These are phyloP conservation scores for Biscogniauxia mediterranea DNA, from an alignment of 2,329 filamentous ascomycete species.

Conservation along the genomic window DNA sequence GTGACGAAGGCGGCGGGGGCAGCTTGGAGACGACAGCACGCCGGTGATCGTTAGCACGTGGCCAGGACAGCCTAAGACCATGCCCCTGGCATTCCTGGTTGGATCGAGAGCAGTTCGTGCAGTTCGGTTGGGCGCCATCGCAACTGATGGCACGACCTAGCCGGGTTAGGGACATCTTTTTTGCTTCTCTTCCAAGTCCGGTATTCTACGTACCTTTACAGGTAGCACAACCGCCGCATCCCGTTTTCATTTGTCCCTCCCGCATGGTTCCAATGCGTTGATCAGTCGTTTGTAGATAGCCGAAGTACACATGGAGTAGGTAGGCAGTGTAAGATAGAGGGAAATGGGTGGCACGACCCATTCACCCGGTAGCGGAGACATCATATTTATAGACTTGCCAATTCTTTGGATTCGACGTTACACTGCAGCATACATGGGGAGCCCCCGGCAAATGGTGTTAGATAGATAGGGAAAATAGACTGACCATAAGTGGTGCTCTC, in stretches of 20 bases:
- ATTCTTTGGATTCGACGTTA: constrained; percentile 5
- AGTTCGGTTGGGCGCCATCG: neutral
- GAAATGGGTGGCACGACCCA: neutral
- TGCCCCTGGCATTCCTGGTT: neutral
- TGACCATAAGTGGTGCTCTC: too few relatives aligned
- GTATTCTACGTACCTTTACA: constrained; percentile 5
- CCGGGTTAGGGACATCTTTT: neutral
- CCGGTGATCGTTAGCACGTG: neutral
- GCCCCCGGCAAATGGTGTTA: too few relatives aligned
- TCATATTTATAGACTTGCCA: constrained; percentile 5
- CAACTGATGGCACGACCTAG: neutral
- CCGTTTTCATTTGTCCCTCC: constrained; percentile 2
- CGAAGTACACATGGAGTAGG: constrained; percentile 4
- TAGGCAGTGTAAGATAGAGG: constrained; percentile 2
- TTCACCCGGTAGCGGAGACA: constrained; percentile 1
- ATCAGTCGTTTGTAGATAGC: constrained; percentile 2
- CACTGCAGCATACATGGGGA: constrained; percentile 2
- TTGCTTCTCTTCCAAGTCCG: constrained; percentile 1
- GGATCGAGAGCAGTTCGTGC: neutral
- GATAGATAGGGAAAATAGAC: too few relatives aligned
- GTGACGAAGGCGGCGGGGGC: neutral
- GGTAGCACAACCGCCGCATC: neutral
- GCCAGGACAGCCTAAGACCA: constrained; percentile 3
- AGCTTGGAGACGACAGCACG: neutral
- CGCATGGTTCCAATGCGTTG: constrained; percentile 3